Percentiles rank a stretch among this genome's conserved stretches.
Conservation (phyloP, 176 grass and related monocot species). For the Avena eriantha region DNA sequence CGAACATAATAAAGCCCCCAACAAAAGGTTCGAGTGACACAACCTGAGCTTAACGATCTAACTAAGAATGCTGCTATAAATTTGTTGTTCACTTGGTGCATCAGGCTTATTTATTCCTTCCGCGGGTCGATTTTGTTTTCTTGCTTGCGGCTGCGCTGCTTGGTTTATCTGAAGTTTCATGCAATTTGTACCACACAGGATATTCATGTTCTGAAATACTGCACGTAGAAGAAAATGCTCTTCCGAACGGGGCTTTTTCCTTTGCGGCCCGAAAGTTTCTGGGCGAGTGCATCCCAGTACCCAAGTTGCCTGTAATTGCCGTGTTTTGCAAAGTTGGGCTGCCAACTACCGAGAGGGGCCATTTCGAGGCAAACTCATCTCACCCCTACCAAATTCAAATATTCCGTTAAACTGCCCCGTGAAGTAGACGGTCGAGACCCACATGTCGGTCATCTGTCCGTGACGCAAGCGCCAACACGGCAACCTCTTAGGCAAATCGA, state of each 20-base stretch:
- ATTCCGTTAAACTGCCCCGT: too few species aligned
- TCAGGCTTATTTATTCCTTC: constrained; percentile 50
- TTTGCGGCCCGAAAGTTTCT: too few species aligned
- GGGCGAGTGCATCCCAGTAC: too few species aligned
- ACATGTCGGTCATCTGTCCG: too few species aligned
- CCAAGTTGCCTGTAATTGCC: too few species aligned
- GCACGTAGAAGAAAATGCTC: neutral
- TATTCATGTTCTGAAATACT: neutral
- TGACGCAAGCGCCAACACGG: too few species aligned
- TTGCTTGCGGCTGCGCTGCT: constrained; percentile 44
- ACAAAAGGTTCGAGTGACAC: constrained; percentile 20
- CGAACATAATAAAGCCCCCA: neutral
- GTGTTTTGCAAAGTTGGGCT: too few species aligned
- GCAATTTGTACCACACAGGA: neutral
- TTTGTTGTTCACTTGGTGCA: neutral
- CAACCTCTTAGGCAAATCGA: too few species aligned
- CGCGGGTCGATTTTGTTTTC: constrained; percentile 46
- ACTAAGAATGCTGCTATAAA: neutral
- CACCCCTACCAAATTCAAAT: too few species aligned
- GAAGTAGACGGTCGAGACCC: too few species aligned
- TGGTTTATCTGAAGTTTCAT: constrained; percentile 50
- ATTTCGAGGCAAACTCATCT: too few species aligned
- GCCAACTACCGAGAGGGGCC: too few species aligned
- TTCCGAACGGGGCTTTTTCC: neutral
- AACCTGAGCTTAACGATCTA: neutral